Evolutionary conservation across 345 rosid species (phyloP).

Genomic region (Arabidopsis arenosa): DNA sequence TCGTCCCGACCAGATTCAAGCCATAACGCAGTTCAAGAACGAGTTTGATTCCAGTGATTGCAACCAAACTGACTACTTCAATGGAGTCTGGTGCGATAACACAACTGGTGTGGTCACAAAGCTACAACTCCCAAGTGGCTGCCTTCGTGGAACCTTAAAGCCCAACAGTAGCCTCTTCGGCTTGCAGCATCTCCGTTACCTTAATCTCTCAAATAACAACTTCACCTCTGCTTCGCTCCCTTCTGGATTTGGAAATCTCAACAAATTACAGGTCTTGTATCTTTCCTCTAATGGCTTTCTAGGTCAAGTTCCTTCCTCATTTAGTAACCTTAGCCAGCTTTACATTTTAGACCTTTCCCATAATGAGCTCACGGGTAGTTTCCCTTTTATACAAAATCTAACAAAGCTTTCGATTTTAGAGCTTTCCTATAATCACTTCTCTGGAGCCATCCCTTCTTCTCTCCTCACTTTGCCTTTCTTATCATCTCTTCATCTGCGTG

Average conservation of each 20-base stretch:
- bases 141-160: neutral
- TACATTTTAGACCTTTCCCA: neutral
- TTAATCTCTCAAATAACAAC: slow-evolving; percentile 20
- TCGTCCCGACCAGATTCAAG: neutral
- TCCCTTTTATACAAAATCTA: neutral
- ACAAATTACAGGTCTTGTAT: slow-evolving; percentile 25
- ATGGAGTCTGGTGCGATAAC: slow-evolving; percentile 5
- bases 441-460: slow-evolving; percentile 24
- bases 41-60: neutral
- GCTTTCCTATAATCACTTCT: neutral
- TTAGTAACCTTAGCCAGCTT: slow-evolving; percentile 3
- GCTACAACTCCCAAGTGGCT: slow-evolving; percentile 18
- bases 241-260: slow-evolving; percentile 7
- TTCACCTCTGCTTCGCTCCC: slow-evolving; percentile 11
- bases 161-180: slow-evolving; percentile 25
- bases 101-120: neutral
- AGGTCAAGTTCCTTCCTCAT: slow-evolving; percentile 23
- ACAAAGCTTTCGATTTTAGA: neutral
- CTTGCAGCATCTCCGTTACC: slow-evolving; percentile 2
- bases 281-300: slow-evolving; percentile 12
- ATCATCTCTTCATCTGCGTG: neutral
- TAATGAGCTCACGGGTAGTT: slow-evolving; percentile 29
- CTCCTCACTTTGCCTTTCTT: slow-evolving; percentile 17
- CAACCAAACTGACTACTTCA: neutral
- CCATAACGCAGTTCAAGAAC: neutral